Conservation (phyloP, 441 rosid species). For the Omphalea diandra region DNA sequence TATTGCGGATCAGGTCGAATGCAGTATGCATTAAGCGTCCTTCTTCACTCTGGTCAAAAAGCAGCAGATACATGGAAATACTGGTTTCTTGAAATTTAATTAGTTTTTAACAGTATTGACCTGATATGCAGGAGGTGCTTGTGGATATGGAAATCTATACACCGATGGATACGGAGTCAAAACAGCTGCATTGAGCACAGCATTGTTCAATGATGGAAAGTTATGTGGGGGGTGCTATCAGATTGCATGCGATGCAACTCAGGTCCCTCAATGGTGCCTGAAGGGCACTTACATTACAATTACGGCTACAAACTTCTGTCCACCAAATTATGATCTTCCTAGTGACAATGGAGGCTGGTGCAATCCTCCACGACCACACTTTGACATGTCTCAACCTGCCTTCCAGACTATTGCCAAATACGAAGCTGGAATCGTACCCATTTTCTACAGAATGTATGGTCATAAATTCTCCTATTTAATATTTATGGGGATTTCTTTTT, state of each 20-base stretch:
- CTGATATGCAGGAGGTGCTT: slow-evolving; percentile 65
- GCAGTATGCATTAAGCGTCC: no score
- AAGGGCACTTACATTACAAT: slow-evolving; percentile 50
- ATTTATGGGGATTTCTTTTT: not conserved
- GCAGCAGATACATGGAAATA: no score
- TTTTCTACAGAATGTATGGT: slow-evolving; percentile 45
- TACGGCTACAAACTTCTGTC: slow-evolving; percentile 81
- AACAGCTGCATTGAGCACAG: slow-evolving; percentile 67
- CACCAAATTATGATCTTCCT: slow-evolving; percentile 63
- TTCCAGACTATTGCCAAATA: slow-evolving; percentile 60
- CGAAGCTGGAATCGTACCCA: slow-evolving; percentile 59
- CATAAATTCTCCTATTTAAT: not conserved
- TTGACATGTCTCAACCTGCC: slow-evolving; percentile 71
- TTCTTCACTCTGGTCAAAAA: no score
- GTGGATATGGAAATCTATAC: slow-evolving; percentile 75
- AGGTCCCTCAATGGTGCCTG: slow-evolving; percentile 69
- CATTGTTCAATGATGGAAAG: slow-evolving; percentile 59
- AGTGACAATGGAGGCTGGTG: slow-evolving; percentile 79
- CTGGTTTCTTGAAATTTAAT: no score
- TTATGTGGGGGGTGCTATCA: slow-evolving; percentile 69
- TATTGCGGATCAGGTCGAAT: no score
- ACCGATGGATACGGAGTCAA: slow-evolving; percentile 56
- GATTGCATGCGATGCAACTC: slow-evolving; percentile 48
- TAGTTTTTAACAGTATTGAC: no score
- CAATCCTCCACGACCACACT: slow-evolving; percentile 65